These are phyloP conservation scores for Colletotrichum lupini DNA, from an alignment of 2,329 filamentous ascomycete species.

Conservation along the genomic window DNA sequence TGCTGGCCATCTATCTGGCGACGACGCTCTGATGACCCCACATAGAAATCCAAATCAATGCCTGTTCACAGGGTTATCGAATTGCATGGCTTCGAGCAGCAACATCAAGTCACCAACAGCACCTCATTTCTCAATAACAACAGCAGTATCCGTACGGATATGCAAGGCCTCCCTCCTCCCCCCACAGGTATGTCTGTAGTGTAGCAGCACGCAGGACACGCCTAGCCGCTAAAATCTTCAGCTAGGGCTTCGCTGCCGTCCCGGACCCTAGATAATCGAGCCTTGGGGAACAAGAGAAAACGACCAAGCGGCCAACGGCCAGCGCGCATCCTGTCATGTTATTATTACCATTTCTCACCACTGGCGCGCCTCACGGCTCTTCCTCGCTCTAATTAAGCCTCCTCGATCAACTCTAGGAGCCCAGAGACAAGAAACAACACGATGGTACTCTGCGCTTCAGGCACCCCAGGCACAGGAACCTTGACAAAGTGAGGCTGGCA, in stretches of 20 bases:
- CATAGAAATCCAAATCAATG: slow-evolving; percentile 35
- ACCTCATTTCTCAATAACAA: neutral
- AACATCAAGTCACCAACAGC: slow-evolving; percentile 4
- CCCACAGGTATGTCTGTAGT: neutral
- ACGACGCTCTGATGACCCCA: slow-evolving; percentile 24
- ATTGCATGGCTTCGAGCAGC: slow-evolving; percentile 23
- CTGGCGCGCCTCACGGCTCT: slow-evolving; percentile 43
- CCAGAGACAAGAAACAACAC: slow-evolving; percentile 16
- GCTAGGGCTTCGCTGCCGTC: slow-evolving; percentile 6
- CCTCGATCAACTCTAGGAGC: neutral
- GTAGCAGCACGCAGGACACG: slow-evolving; percentile 2
- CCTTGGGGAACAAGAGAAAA: neutral
- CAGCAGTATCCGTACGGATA: slow-evolving; percentile 3
- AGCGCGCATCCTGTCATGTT: neutral
- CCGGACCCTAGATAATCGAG: neutral
- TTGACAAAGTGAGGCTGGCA: slow-evolving; percentile 35
- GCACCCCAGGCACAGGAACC: slow-evolving; percentile 25
- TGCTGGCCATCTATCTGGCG: slow-evolving; percentile 21
- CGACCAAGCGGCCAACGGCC: slow-evolving; percentile 4
- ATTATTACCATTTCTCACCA: neutral
- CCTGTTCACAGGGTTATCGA: slow-evolving; percentile 26
- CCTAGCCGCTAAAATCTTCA: slow-evolving; percentile 22
- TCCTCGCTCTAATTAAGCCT: slow-evolving; percentile 45
- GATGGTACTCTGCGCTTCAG: slow-evolving; percentile 24
- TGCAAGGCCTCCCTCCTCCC: neutral